These are phyloP conservation scores for Westerdykella sp. DNA, from an alignment of 2,329 filamentous ascomycete genomes.

Conservation along the genomic window DNA sequence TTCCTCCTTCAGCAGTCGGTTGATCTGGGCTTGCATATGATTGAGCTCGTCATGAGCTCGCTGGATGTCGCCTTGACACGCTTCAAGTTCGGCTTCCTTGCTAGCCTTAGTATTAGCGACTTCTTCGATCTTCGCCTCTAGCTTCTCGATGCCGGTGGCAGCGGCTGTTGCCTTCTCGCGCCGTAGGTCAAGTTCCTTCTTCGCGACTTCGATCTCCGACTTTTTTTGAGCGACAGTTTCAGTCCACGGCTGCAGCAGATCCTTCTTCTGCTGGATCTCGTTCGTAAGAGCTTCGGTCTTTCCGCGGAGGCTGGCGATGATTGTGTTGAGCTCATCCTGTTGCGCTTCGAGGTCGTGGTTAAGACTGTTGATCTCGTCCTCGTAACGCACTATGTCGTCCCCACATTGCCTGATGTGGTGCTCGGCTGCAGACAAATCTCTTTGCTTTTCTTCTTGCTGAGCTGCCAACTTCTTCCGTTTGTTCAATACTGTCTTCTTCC, in stretches of 20 bases:
- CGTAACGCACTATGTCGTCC: conserved; percentile 70
- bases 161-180: conserved; percentile 84
- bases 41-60: conserved; percentile 68
- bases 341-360: conserved; percentile 72
- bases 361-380: conserved; percentile 66
- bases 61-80: conserved; percentile 66
- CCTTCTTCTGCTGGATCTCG: conserved; percentile 86
- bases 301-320: conserved; percentile 82
- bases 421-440: conserved; percentile 65
- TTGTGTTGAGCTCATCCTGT: conserved; percentile 73
- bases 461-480: conserved; percentile 97
- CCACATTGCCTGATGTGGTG: conserved; percentile 71
- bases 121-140: conserved; percentile 67
- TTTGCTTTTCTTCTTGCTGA: conserved; percentile 69
- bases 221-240: conserved; percentile 96
- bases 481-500: conserved; percentile 83
- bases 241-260: conserved; percentile 90
- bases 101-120: conserved; percentile 65
- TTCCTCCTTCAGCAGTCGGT: conserved; percentile 68
- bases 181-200: conserved; percentile 89
- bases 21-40: conserved; percentile 65
- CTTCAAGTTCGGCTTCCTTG: conserved; percentile 69
- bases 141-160: conserved; percentile 74
- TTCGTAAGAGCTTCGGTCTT: conserved; percentile 95
- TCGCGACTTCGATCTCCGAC: conserved; percentile 86